Evolutionary conservation across 1,284 basidiomycete species (phyloP).

Genomic region (Trichosporon sp.): DNA sequence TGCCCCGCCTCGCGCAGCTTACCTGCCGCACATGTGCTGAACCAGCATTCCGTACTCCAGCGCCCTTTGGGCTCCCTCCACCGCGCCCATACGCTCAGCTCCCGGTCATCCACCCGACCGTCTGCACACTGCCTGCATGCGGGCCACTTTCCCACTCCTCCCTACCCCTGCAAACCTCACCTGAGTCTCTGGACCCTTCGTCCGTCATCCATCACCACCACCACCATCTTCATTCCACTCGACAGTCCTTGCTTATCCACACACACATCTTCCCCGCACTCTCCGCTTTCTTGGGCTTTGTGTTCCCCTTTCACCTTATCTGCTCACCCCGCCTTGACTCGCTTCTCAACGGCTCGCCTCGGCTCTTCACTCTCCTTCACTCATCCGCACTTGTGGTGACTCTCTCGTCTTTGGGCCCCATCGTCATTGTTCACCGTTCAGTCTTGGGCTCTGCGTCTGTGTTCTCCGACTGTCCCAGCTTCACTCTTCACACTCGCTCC

Average conservation of each 20-base stretch:
- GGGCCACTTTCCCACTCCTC: slow-evolving; percentile 12
- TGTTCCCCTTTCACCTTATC: background rate
- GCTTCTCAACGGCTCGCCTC: background rate
- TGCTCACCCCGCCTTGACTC: background rate
- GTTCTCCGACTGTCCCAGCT: background rate
- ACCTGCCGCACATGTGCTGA: background rate
- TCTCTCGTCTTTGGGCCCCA: background rate
- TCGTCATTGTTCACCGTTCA: slow-evolving; percentile 5
- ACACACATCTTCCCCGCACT: background rate
- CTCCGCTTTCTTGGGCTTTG: slow-evolving; percentile 5
- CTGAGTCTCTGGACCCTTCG: background rate
- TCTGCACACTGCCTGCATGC: no score
- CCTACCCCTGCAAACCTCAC: background rate
- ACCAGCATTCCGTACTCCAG: background rate
- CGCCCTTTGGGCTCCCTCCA: background rate
- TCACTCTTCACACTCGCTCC: background rate
- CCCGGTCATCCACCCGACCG: background rate
- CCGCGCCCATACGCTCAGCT: background rate
- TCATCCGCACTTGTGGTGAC: background rate
- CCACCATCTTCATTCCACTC: background rate
- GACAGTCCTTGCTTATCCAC: background rate
- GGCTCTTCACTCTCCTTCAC: background rate
- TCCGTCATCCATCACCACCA: slow-evolving; percentile 5
- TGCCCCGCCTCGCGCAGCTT: no score
- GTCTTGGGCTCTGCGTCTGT: slow-evolving; percentile 11